Evolutionary conservation across 148 eudicot species (phyloP), one percentile per base, ranked within the genome.

Genomic region (Rheum nobile): DNA sequence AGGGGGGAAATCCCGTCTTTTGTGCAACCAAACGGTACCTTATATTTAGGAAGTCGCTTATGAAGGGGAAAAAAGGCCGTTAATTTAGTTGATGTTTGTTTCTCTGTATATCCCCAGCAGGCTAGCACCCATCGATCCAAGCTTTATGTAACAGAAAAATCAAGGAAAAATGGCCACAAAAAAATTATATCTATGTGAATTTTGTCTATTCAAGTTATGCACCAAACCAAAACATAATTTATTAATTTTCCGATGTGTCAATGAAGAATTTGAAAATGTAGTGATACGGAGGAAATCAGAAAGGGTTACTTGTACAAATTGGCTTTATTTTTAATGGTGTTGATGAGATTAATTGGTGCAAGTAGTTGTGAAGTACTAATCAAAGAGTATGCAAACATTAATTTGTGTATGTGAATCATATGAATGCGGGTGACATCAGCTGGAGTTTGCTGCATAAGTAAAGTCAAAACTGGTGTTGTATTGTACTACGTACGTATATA

Each of bases 11-110:
- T 78, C 76, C 82, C 86, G 86, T 83, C 86, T 83, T 83, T 81
- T 83, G 63, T 76, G 86, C 86, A 83, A 83, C 86, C 86, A 81
- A 80, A 83, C 71, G 73, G 54, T 61, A 76, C 59, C 43, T 46
- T 71, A 73, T 17, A 22, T 10, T 59, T 57, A 57, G 67, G 69
- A 28, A 28, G 5, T 28, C 12, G 55, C 9, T 22, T n/a, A 22
- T n/a, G 6, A 22, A 8, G 59, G 0, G 21, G 28, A 52, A 26
- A 12, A 11, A 59, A 31, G 69, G 41, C 39, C 69, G 21, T 65
- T 31, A 26, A 59, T 12, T 34, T 65, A 31, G 70, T 21, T 65
- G 39, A 16, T 34, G 68, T 65, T 65, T 63, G 69, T 63, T 6
- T 63, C 1, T 63, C 67, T 24, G 2, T 28, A 4, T 8, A 54